Percentiles rank a stretch among this genome's conserved stretches.
phyloP scores from a whole-genome alignment of 2,329 filamentous ascomycete species.

The Davidsoniella eucalypti region DNA sequence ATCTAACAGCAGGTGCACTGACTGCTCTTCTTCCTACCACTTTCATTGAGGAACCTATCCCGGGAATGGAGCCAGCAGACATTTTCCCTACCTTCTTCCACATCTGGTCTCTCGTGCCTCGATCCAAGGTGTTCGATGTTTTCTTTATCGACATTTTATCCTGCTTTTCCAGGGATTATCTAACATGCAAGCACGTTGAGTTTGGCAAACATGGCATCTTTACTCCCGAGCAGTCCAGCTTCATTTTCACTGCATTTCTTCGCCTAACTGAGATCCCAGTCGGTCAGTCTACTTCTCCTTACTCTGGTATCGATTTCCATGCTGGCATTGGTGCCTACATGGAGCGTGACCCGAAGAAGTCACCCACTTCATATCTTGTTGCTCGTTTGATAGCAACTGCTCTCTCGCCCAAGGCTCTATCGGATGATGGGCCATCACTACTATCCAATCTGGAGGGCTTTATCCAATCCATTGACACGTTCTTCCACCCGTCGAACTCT shows the following conservation, averaged over 20 bases:
- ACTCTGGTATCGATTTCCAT: constrained; percentile 68
- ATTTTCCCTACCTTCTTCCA: constrained; percentile 93
- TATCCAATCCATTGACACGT: constrained; percentile 90
- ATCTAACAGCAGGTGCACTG: constrained; percentile 76
- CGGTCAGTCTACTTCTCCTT: constrained; percentile 85
- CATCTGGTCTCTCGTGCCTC: constrained; percentile 81
- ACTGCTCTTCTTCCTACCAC: constrained; percentile 79
- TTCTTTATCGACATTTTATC: constrained; percentile 84
- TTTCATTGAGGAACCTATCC: constrained; percentile 52
- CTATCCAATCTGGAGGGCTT: constrained; percentile 75
- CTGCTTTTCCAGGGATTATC: constrained; percentile 66
- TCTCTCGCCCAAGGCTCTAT: constrained; percentile 63
- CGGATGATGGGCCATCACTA: constrained; percentile 57
- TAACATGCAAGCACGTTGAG: constrained; percentile 56
- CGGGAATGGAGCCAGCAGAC: constrained; percentile 68
- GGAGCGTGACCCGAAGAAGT: constrained; percentile 85
- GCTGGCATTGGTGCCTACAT: constrained; percentile 73
- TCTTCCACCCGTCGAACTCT: constrained; percentile 96
- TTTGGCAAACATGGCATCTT: constrained; percentile 85
- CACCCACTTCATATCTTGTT: constrained; percentile 81
- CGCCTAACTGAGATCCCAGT: constrained; percentile 89
- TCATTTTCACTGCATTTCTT: constrained; percentile 83
- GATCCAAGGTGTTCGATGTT: constrained; percentile 74
- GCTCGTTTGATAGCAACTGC: constrained; percentile 89
- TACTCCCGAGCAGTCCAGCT: constrained; percentile 75